Percentiles rank a stretch among this genome's conserved stretches.
Evolutionary conservation across 1,284 basidiomycete species (phyloP).

Genomic region (Ustilago tritici): DNA sequence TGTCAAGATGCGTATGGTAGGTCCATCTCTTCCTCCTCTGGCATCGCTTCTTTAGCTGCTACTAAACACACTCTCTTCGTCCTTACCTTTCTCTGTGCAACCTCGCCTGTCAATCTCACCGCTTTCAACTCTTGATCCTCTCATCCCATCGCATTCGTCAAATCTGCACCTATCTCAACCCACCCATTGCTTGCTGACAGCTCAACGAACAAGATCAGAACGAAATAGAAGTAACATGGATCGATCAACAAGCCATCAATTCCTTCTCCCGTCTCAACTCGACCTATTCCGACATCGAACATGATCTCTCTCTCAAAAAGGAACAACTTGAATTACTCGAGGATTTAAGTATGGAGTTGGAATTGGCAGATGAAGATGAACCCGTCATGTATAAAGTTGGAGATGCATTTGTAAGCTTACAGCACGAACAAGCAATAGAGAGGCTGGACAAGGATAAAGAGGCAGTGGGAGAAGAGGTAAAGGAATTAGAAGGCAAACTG

Average conservation of each 20-base stretch:
- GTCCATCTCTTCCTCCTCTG: not conserved
- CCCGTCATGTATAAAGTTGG: conserved; percentile 84
- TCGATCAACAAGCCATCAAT: conserved; percentile 94
- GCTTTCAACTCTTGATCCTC: no score
- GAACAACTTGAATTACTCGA: conserved; percentile 93
- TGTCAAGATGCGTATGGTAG: conserved; percentile 49
- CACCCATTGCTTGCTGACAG: conserved; percentile 6
- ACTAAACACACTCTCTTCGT: not conserved
- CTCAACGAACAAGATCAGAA: conserved; percentile 71
- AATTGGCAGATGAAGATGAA: conserved; percentile 71
- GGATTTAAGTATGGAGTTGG: conserved; percentile 86
- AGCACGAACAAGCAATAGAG: conserved; percentile 78
- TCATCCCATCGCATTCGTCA: no score
- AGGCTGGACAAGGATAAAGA: conserved; percentile 81
- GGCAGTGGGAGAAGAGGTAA: conserved; percentile 76
- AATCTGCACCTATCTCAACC: no score
- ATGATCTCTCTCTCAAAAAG: conserved; percentile 79
- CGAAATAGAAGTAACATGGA: conserved; percentile 88
- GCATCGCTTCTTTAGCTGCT: not conserved
- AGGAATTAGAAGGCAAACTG: conserved; percentile 74
- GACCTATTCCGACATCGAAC: conserved; percentile 79
- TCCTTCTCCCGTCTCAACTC: conserved; percentile 91
- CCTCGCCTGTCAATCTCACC: no score
- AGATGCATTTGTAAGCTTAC: conserved; percentile 86
- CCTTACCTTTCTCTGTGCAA: not conserved